phyloP scores from a whole-genome alignment of 495 filamentous ascomycete genomes.

The Hypoxylon perforatum region DNA sequence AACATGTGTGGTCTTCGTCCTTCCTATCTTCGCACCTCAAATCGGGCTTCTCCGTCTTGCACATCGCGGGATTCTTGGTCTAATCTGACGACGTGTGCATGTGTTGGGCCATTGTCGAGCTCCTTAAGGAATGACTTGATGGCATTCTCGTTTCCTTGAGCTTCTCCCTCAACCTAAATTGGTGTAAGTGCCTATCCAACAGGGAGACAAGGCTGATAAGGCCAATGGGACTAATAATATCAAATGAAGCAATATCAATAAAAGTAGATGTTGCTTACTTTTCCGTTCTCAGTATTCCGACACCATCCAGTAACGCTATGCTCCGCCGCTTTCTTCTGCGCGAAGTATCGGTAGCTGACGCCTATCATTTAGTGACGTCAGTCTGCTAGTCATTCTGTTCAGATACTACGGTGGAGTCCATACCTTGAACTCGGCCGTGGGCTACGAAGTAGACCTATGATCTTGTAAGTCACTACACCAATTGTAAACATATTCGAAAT shows the following conservation, averaged over 20 bases:
- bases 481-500: background rate
- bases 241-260: background rate
- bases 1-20: background rate
- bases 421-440: conserved; percentile 67
- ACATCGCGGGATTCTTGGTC: conserved; percentile 73
- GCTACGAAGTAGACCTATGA: conserved; percentile 64
- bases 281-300: conserved; percentile 77
- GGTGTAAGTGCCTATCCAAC: conserved; percentile 4
- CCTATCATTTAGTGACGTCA: conserved; percentile 57
- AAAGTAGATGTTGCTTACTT: conserved; percentile 56
- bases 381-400: conserved; percentile 7
- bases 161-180: conserved; percentile 88
- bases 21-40: conserved; percentile 61
- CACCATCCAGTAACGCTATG: conserved; percentile 82
- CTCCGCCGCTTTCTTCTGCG: conserved; percentile 71
- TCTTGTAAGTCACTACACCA: background rate
- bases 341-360: conserved; percentile 82
- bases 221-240: background rate
- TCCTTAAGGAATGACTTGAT: conserved; percentile 78
- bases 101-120: conserved; percentile 75
- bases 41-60: conserved; percentile 71
- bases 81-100: conserved; percentile 75
- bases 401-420: conserved; percentile 5
- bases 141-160: conserved; percentile 74
- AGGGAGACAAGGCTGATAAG: background rate